Base-by-base conservation (phyloP, 2,329 filamentous ascomycete species). In the Pleurostoma richardsiae region DNA sequence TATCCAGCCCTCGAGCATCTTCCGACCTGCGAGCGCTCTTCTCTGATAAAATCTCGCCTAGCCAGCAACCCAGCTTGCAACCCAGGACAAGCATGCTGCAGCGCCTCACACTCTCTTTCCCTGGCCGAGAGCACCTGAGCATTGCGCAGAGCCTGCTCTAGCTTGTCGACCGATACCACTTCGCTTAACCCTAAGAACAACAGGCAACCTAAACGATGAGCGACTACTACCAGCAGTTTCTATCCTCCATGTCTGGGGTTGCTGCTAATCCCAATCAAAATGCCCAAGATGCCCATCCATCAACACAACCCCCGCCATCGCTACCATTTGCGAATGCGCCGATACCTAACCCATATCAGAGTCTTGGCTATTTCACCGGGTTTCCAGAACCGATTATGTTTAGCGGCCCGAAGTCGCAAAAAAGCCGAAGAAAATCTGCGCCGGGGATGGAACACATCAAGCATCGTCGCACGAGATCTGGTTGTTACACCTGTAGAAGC, bases 391-490 rank as follows among this genome's bases (percentile, higher is more conserved):
- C 74, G 5, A 66, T 71, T 39, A 65, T 72, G 59, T 72, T 76
- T 50, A 72, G 70, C 49, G 59, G 70, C 2, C 63, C 72, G 11
- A 78, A 78, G 55, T 54, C 71, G 8, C 69, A 73, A 43, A 71
- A 76, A 56, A 69, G 65, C 51, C 70, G 77, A 43, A 72, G 76
- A 47, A 80, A 79, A 53, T 77, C 76, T 1, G 59, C 68, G 7
- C 62, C 70, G 3, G 74, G 72, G 3, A 52, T 71, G 42, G 88
- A 95, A 51, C 85, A 87, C 59, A 86, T 95, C 55, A 97, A 97
- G 67, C 92, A 97, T 64, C 86, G 91, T 51, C 83, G 94, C 56
- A 97, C 94, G 40, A 80, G 94, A 57, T 96, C 90, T 53, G 94
- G 94, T 29, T 99, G 94, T 69, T 96, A 76, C 54, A 97, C 91